Base-by-base conservation (phyloP, 2,329 filamentous ascomycete genomes). In the Fusarium sp. region DNA sequence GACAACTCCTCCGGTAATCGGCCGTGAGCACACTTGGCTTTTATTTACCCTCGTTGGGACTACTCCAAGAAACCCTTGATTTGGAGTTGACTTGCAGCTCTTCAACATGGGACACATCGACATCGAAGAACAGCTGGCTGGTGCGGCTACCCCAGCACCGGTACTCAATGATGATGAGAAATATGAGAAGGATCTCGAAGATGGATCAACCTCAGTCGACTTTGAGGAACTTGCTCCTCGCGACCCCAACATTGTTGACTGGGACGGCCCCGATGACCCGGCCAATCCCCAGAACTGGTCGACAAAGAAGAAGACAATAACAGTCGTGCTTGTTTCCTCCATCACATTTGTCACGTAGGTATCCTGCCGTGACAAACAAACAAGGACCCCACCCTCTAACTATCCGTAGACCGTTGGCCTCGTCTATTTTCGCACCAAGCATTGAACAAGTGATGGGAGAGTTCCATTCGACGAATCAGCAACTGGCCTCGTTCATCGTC, bases 201-300 rank as follows among this genome's bases (percentile, higher is more conserved):
- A 70, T 9, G 76, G 67, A 20, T 74, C 70, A 14, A 66, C 66
- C n/a, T 76, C 76, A 10, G 64, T 74, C 10, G 70, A 75, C 20
- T 42, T 74, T 22, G 69, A 78, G 11, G 74, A 75, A 7, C n/a
- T 64, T 49, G 16, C 44, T 55, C 62, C 67, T 24, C 66, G 61
- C 35, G 72, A 77, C 44, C 72, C 70, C 57, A 64, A 78, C 68
- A 80, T 89, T 14, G 87, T 92, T 14, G 86, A 86, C 66, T 93
- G 90, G 88, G 88, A 92, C 71, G 85, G 87, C 0, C 85, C 86
- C 0, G 80, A 88, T 63, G 90, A 91, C 63, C 86, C 87, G 1
- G 80, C 84, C 38, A 90, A 92, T 66, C 90, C 91, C 0, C 80
- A 87, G 71, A 93, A 92, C 77, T 93, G 90, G 90, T 74, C 84